Conservation (phyloP, 2,329 filamentous ascomycete species). For the Ascochyta viciae-villosae region DNA sequence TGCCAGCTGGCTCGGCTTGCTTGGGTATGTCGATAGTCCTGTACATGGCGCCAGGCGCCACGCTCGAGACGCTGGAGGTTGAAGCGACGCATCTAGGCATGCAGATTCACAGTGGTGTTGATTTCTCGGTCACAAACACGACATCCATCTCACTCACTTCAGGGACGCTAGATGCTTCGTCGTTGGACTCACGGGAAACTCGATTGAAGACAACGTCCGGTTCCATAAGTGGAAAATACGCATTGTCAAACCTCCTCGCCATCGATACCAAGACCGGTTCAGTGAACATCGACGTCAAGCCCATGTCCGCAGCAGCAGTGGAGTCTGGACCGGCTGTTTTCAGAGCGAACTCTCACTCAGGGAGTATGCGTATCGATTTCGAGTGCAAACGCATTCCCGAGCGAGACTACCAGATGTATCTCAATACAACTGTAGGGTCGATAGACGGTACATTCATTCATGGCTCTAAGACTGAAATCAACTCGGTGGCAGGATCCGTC, state of each 20-base stretch:
- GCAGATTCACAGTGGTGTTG: constrained; percentile 42
- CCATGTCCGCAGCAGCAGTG: constrained; percentile 41
- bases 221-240: constrained; percentile 51
- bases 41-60: constrained; percentile 44
- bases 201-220: constrained; percentile 50
- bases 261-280: constrained; percentile 52
- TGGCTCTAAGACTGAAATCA: constrained; percentile 47
- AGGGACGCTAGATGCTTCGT: constrained; percentile 43
- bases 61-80: constrained; percentile 45
- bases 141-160: constrained; percentile 45
- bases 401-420: constrained; percentile 51
- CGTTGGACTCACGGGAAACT: constrained; percentile 49
- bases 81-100: constrained; percentile 49
- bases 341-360: constrained; percentile 43
- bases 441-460: constrained; percentile 52
- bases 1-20: constrained; percentile 38
- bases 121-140: constrained; percentile 42
- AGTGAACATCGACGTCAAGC: constrained; percentile 50
- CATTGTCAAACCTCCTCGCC: constrained; percentile 50
- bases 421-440: constrained; percentile 49
- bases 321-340: constrained; percentile 47
- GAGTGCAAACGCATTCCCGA: constrained; percentile 47
- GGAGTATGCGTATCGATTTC: constrained; percentile 48
- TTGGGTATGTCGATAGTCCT: constrained; percentile 49
- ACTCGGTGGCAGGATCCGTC: constrained; percentile 49